phyloP scores from a whole-genome alignment of 352 stramenopile genomes.

The Phytophthora fragariaefolia region DNA sequence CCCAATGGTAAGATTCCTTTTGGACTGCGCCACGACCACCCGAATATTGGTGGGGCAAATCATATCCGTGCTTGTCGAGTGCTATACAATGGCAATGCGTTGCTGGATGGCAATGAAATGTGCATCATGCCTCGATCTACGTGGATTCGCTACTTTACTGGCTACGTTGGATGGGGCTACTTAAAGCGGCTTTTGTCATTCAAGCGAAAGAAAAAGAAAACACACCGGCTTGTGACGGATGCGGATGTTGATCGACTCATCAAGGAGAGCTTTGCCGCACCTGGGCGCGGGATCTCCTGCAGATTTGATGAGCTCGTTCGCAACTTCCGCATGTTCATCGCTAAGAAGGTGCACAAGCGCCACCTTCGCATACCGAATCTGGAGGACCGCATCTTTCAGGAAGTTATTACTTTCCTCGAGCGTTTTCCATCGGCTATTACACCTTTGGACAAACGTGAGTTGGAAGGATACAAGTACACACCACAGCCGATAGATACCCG shows the following conservation, averaged over 20 bases:
- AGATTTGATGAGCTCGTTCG: slow-evolving; percentile 83
- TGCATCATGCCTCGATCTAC: slow-evolving; percentile 60
- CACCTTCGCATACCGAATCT: slow-evolving; percentile 63
- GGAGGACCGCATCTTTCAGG: slow-evolving; percentile 70
- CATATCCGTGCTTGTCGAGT: slow-evolving; percentile 81
- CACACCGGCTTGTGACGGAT: slow-evolving; percentile 64
- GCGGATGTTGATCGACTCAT: slow-evolving; percentile 73
- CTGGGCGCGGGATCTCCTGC: slow-evolving; percentile 74
- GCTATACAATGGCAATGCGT: slow-evolving; percentile 74
- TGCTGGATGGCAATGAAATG: slow-evolving; percentile 72
- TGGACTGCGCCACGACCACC: slow-evolving; percentile 60
- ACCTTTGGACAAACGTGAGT: slow-evolving; percentile 76
- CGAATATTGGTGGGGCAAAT: slow-evolving; percentile 42
- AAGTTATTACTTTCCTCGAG: slow-evolving; percentile 82
- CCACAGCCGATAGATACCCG: slow-evolving; percentile 69
- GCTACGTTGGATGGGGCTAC: slow-evolving; percentile 57
- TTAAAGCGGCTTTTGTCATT: slow-evolving; percentile 49
- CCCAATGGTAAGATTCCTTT: slow-evolving; percentile 34
- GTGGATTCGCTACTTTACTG: slow-evolving; percentile 70
- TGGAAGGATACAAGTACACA: slow-evolving; percentile 85
- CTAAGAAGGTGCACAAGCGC: slow-evolving; percentile 74
- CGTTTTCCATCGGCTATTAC: slow-evolving; percentile 72
- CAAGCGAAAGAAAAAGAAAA: slow-evolving; percentile 52
- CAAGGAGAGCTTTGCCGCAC: slow-evolving; percentile 59
- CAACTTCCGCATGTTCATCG: slow-evolving; percentile 85